These are phyloP conservation scores for Orychophragmus violaceus DNA, from an alignment of 345 rosid species.

Conservation along the genomic window DNA sequence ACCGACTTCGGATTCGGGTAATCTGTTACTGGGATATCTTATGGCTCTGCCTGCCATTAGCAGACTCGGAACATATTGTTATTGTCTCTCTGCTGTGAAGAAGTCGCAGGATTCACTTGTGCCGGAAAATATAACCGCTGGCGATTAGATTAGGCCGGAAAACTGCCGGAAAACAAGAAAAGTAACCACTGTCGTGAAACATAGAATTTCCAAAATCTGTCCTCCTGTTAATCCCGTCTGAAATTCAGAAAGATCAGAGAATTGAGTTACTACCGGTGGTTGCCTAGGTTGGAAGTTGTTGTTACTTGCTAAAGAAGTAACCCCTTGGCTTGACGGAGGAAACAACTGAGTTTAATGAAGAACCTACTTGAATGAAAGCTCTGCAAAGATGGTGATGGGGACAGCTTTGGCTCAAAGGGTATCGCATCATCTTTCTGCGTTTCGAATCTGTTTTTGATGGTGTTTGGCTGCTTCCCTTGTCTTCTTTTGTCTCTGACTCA, in stretches of 20 bases:
- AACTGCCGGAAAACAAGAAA: slow-evolving; percentile 20
- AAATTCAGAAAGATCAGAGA: slow-evolving; percentile 6
- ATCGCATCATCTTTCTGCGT: slow-evolving; percentile 7
- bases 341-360: slow-evolving; percentile 9
- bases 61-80: slow-evolving; percentile 14
- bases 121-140: slow-evolving; percentile 2
- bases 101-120: slow-evolving; percentile 10
- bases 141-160: slow-evolving; percentile 10
- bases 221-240: slow-evolving; percentile 12
- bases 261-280: slow-evolving; percentile 18
- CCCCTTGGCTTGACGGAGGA: slow-evolving; percentile 18
- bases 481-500: slow-evolving; percentile 12
- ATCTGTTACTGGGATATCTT: neutral
- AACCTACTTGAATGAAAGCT: slow-evolving; percentile 9
- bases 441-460: slow-evolving; percentile 5
- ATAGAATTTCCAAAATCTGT: slow-evolving; percentile 4
- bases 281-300: slow-evolving; percentile 18
- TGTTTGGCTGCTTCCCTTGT: slow-evolving; percentile 6
- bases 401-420: slow-evolving; percentile 8
- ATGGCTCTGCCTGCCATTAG: slow-evolving; percentile 11
- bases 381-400: slow-evolving; percentile 4
- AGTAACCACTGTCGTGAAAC: slow-evolving; percentile 14
- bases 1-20: neutral
- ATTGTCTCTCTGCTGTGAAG: slow-evolving; percentile 15
- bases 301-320: neutral